Evolutionary conservation across 352 stramenopile species (phyloP).

Genomic region (Globisporangium solare): DNA sequence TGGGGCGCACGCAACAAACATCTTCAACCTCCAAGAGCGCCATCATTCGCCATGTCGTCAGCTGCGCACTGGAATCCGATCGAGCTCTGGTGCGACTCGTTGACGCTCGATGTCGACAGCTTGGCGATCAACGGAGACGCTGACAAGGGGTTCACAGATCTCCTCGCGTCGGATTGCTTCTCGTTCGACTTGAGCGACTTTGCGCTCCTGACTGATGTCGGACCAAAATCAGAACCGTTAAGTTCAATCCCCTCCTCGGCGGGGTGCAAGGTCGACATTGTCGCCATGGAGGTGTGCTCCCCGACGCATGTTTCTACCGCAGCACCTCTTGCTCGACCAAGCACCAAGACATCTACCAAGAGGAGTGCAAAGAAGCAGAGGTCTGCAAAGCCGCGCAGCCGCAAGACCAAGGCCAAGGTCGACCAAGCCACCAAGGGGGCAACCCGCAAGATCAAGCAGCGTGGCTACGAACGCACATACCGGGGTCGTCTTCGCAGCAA

Average conservation of each 20-base stretch:
- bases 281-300: background rate
- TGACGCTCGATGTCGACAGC: background rate
- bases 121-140: background rate
- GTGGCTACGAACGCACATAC: conserved; percentile 14
- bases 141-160: no score
- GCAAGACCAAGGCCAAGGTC: background rate
- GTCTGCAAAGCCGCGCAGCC: no score
- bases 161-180: no score
- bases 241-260: background rate
- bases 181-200: conserved; percentile 3
- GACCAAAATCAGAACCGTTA: background rate
- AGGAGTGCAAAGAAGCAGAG: no score
- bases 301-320: background rate
- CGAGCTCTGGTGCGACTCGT: conserved; percentile 6
- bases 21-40: no score
- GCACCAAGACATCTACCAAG: no score
- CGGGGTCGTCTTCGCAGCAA: conserved; percentile 5
- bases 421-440: background rate
- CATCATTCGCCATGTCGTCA: no score
- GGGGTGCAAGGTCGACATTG: background rate
- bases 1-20: no score
- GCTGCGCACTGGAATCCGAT: background rate
- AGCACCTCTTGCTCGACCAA: no score
- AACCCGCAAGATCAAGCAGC: conserved; percentile 9
- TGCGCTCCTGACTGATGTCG: background rate